Evolutionary conservation across 2,329 filamentous ascomycete species (phyloP), one percentile per base, ranked within the genome.

Genomic region (Microsporum canis): DNA sequence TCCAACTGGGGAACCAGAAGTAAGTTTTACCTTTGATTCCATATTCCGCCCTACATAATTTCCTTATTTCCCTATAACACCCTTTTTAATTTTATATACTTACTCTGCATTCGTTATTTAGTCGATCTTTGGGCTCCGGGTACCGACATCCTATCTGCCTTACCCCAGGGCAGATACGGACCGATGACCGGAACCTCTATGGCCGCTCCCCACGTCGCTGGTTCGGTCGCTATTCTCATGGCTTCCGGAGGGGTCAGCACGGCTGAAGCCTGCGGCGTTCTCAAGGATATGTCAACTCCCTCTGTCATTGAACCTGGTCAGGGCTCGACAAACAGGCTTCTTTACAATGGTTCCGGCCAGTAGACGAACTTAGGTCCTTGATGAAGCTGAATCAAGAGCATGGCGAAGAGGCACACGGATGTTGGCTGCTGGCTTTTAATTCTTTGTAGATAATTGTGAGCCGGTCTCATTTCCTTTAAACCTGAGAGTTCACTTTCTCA

Each of bases 101-200:
- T 12, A 12, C 38, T 39, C 8, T 3, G 10, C 8, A 12, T 39
- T 38, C 60, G 8, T 49, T 49, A 12, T 51, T 59, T n/a, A 63
- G 77, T 83, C 49, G 81, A 84, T 67, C 71, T 85, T 67, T 84
- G 80, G 66, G 82, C 80, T 12, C 82, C 82, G 0, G 82, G 82
- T 38, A 74, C 79, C 63, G 64, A 77, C 64, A 77, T 84, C 62
- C 71, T 80, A 7, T 78, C 75, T 38, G 68, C 80, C 7, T 83
- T 78, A 77, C 75, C 72, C 31, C 71, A 71, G 62, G 76, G 74
- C 39, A 75, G 78, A 61, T 75, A 79, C 65, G 79, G 82, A 66
- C 66, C 66, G 60, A 69, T 73, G 58, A 72, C 70, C 27, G 71
- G 71, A 55, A 73, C 72, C 45, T 73, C 72, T 7, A 71, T 72